Evolutionary conservation across 2,329 filamentous ascomycete genomes (phyloP), one percentile per base, ranked within the genome.

Genomic region (Ophiostoma novo-ulmi): DNA sequence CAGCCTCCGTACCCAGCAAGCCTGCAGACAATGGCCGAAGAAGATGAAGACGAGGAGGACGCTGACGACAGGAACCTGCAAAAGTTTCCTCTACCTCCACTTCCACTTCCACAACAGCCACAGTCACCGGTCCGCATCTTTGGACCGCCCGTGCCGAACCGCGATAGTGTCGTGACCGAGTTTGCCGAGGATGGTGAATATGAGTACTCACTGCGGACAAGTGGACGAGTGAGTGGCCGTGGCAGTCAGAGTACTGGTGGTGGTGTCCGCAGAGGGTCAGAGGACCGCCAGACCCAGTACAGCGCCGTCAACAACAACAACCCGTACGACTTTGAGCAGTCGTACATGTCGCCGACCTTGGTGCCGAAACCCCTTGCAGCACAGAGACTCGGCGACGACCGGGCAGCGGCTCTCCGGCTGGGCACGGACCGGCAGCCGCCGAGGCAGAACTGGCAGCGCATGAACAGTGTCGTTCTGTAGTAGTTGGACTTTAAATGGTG

Each of bases 111-210:
- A 38, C 63, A 4, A 36, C 58, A 35, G 31, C 55, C n/a, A 13
- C 55, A n/a, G 10, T 31, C 35, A 3, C 63, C n/a, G 36, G 36
- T 8, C 63, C 58, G 58, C 58, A 22, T 65, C 63, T 65, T 65
- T 65, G 63, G n/a, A 20, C 69, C 35, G 52, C 67, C 52, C 36
- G n/a, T 41, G 41, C n/a, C 52, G 65, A 73, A 73, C 52, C 75
- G 77, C 31, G 80, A 83, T 70, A 82, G 85, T 77, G 79, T 82
- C 71, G 78, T 85, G 73, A 83, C 84, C 10, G 81, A 87, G 77
- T 83, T 86, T 71, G 84, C 86, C 72, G 82, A 87, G 77, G 82
- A 85, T 74, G 78, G 83, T 72, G 78, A 80, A 75, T 72, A 75
- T 74, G 52, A 69, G 31, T 44, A 68, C 70, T 31, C 69, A 52